Percentiles rank a stretch among this genome's conserved stretches.
Evolutionary conservation across 1,139 yeast species (phyloP).

Genomic region (Pichia sp.): DNA sequence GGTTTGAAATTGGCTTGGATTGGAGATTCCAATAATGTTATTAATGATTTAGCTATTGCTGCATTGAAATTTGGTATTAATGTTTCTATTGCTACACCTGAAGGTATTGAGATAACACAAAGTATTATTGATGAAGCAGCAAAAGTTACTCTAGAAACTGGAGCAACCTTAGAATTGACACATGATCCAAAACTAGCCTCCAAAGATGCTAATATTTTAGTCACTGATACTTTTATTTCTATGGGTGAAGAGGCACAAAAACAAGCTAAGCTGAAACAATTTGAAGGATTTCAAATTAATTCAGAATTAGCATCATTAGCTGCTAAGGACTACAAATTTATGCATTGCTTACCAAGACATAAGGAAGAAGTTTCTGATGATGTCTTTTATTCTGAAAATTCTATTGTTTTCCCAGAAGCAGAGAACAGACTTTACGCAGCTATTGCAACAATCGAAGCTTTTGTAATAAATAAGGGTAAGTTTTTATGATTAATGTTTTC

Average conservation of each 20-base stretch:
- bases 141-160: conserved; percentile 42
- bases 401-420: conserved; percentile 89
- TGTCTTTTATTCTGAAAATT: conserved; percentile 76
- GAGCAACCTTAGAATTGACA: conserved; percentile 53
- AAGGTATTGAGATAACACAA: conserved; percentile 55
- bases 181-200: conserved; percentile 72
- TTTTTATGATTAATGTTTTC: conserved; percentile 20
- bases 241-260: conserved; percentile 95
- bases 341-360: conserved; percentile 97
- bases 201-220: conserved; percentile 67
- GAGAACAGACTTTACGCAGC: conserved; percentile 96
- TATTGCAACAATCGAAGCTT: conserved; percentile 84
- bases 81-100: conserved; percentile 79
- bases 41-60: conserved; percentile 90
- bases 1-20: conserved; percentile 88
- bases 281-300: conserved; percentile 80
- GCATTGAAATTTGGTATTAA: conserved; percentile 78
- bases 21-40: conserved; percentile 93
- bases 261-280: conserved; percentile 63
- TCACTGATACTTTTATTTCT: conserved; percentile 96
- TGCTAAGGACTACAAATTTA: conserved; percentile 64
- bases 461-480: conserved; percentile 77
- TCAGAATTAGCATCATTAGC: conserved; percentile 52
- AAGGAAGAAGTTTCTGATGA: conserved; percentile 90
- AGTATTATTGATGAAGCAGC: conserved; percentile 52